Evolutionary conservation across 257 asterid genomes (phyloP).

Genomic region (Solanum etuberosum): DNA sequence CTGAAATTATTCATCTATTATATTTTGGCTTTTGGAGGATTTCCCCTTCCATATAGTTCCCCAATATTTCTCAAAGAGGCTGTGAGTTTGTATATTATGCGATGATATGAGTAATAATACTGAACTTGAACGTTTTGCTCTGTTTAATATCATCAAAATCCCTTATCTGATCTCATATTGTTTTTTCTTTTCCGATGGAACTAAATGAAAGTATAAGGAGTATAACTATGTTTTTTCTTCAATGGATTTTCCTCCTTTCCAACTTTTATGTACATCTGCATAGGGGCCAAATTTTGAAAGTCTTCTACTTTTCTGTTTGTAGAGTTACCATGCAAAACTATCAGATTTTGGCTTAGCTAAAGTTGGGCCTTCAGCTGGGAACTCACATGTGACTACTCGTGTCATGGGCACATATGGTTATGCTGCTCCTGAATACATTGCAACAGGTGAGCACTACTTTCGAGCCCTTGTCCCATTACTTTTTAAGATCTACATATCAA

Average conservation of each 20-base stretch:
- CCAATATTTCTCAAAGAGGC: background rate
- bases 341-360: slow-evolving; percentile 43
- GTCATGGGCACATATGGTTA: slow-evolving; percentile 43
- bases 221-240: background rate
- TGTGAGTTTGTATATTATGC: background rate
- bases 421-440: slow-evolving; percentile 48
- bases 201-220: background rate
- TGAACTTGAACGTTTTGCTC: background rate
- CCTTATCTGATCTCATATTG: background rate
- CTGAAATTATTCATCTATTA: background rate
- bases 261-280: background rate
- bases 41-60: background rate
- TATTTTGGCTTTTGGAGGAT: background rate
- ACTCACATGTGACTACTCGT: slow-evolving; percentile 42
- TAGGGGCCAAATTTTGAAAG: background rate
- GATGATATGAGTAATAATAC: background rate
- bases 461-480: background rate
- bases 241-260: background rate
- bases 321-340: slow-evolving; percentile 39
- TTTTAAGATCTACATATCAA: background rate
- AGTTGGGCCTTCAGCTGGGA: slow-evolving; percentile 35
- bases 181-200: background rate
- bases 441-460: slow-evolving; percentile 22
- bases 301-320: background rate
- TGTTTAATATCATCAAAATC: background rate